Evolutionary conservation across 495 filamentous ascomycete species (phyloP).

Genomic region (Massariosphaeria phaeospora): DNA sequence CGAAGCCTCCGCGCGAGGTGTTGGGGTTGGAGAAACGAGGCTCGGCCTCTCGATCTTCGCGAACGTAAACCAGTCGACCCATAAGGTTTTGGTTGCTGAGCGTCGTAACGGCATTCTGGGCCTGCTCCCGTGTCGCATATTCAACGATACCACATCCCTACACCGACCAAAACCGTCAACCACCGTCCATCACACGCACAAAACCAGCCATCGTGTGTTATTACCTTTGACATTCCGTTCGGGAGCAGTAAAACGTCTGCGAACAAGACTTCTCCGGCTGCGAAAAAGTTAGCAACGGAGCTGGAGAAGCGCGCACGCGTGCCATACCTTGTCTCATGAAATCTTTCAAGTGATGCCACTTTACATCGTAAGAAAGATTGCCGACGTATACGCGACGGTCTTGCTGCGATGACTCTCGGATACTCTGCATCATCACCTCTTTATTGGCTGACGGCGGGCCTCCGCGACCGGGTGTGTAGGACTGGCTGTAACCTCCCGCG

Average conservation of each 20-base stretch:
- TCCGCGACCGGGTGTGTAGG: constrained; percentile 56
- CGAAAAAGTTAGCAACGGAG: constrained; percentile 16
- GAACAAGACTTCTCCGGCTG: constrained; percentile 98
- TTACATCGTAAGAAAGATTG: constrained; percentile 98
- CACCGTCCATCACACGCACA: constrained; percentile 68
- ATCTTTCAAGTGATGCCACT: constrained; percentile 99
- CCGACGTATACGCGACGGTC: constrained; percentile 99
- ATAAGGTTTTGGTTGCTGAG: constrained; percentile 99
- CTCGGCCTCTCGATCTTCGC: constrained; percentile 95
- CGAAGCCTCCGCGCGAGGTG: constrained; percentile 46
- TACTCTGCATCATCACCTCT: constrained; percentile 92
- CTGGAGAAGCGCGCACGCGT: background rate
- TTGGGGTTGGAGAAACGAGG: constrained; percentile 75
- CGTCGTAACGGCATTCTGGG: constrained; percentile 92
- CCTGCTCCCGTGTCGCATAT: constrained; percentile 99
- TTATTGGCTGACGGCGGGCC: constrained; percentile 69
- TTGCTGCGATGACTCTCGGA: constrained; percentile 92
- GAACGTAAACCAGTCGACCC: constrained; percentile 96
- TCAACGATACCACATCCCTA: constrained; percentile 99
- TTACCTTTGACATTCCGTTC: constrained; percentile 99
- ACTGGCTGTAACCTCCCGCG: constrained; percentile 59
- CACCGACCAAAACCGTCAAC: constrained; percentile 97
- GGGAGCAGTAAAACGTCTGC: constrained; percentile 99
- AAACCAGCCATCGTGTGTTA: constrained; percentile 75
- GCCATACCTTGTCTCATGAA: constrained; percentile 98